Evolutionary conservation across 192 early-diverging fungal genomes (phyloP).

Genomic region (Jimgerdemannia lactiflua): DNA sequence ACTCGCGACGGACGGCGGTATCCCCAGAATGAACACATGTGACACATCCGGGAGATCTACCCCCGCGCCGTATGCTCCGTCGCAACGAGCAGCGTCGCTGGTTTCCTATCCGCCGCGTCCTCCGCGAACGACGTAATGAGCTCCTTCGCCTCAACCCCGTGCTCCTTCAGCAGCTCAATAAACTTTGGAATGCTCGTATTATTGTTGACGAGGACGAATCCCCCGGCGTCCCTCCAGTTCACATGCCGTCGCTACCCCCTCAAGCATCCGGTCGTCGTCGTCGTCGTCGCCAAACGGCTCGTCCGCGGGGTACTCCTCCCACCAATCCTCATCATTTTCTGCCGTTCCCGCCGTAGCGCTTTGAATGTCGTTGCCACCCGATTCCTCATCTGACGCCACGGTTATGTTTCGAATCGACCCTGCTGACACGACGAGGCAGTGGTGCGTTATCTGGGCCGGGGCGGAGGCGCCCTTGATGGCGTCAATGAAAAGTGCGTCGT

Average conservation of each 20-base stretch:
- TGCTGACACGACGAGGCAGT: constrained; percentile 45
- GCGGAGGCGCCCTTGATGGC: constrained; percentile 35
- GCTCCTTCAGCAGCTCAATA: constrained; percentile 8
- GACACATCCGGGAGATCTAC: constrained; percentile 78
- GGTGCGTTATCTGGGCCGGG: constrained; percentile 42
- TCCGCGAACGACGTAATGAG: background rate
- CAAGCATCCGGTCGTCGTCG: constrained; percentile 51
- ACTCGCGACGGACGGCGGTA: constrained; percentile 59
- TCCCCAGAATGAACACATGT: constrained; percentile 83
- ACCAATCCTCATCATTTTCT: background rate
- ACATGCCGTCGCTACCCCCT: constrained; percentile 37
- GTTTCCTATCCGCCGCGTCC: background rate
- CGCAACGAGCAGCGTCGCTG: constrained; percentile 49
- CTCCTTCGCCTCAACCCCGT: constrained; percentile 13
- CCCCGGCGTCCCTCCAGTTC: constrained; percentile 39
- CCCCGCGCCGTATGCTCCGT: constrained; percentile 74
- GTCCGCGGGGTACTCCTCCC: background rate
- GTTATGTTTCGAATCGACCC: constrained; percentile 40
- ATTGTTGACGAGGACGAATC: constrained; percentile 40
- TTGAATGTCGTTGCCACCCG: background rate
- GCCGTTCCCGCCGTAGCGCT: background rate
- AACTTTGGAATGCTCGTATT: constrained; percentile 9
- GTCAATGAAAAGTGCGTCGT: constrained; percentile 60
- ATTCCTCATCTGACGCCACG: too few relatives aligned
- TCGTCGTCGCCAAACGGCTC: constrained; percentile 35